Evolutionary conservation across 2,329 filamentous ascomycete genomes (phyloP), one percentile per base, ranked within the genome.

Genomic region (Exophiala spinifera): DNA sequence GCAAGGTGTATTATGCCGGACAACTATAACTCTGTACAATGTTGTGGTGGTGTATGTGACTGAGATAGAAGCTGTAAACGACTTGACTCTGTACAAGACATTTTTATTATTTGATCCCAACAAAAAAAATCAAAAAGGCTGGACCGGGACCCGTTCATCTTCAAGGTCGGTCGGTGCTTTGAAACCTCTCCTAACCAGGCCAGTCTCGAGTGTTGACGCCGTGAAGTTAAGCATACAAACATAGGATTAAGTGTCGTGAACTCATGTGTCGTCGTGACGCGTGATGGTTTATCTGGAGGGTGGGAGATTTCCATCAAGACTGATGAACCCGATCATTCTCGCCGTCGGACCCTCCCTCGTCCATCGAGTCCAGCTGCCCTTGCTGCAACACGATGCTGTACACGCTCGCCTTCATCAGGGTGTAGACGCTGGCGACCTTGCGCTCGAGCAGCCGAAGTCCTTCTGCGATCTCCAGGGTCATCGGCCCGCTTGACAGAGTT

Each of bases 311-410:
- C 28, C 28, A 3, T 11, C 33, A 57, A 15, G 33, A 28, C 19
- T 47, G 33, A 8, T 47, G 33, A 8, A 33, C 44, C 4, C 14
- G 44, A 21, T 57, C 49, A 5, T 25, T 40, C 15, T 53, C 37
- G 10, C 46, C 36, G 20, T 46, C 54, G n/a, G 46, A 45, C 4
- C 8, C 40, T 14, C 47, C 53, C 43, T 53, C 52, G n/a, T 53
- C 57, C 19, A 37, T 43, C 0, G 53, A 88, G 60, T 87, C 85
- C 66, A 95, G 90, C 80, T 97, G 89, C 6, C 63, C 63, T 80
- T 97, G 92, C 80, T 99, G 92, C 76, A 99, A 72, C 58, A 99
- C 91, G 76, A 99, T 99, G 69, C 89, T 95, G 76, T 99, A 99
- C 61, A 99, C 94, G 72, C 92, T 97, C 15, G 94, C 92, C 77